Evolutionary conservation across 345 rosid species (phyloP).

Genomic region (Dipteronia sinensis): DNA sequence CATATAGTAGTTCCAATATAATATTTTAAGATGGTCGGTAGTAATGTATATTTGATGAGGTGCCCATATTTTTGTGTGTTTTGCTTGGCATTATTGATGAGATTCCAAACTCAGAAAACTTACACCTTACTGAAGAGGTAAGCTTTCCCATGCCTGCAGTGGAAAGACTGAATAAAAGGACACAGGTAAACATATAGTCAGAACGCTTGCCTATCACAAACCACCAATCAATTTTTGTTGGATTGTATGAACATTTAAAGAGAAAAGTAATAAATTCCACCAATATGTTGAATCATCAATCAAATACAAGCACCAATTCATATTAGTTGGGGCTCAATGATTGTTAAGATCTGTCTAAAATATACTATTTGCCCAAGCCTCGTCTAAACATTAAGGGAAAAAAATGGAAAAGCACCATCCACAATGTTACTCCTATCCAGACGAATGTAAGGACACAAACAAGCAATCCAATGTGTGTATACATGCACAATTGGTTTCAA

Average conservation of each 20-base stretch:
- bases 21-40: neutral
- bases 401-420: neutral
- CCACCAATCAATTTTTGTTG: conserved; percentile 14
- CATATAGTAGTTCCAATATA: neutral
- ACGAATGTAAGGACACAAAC: neutral
- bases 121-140: conserved; percentile 98
- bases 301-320: neutral
- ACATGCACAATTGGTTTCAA: neutral
- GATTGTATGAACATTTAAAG: conserved; percentile 13
- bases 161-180: conserved; percentile 74
- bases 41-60: neutral
- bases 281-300: conserved; percentile 6
- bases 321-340: conserved; percentile 1
- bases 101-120: conserved; percentile 48
- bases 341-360: neutral
- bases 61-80: neutral
- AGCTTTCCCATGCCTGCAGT: conserved; percentile 91
- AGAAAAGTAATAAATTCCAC: neutral
- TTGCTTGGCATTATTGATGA: conserved; percentile 4
- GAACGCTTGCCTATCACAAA: conserved; percentile 28
- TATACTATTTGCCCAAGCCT: neutral
- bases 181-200: conserved; percentile 38
- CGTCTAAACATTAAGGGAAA: neutral
- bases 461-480: neutral
- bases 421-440: neutral